A percentile compares a stretch with the other conserved stretches of the same genome.
Conservation (phyloP, 495 filamentous ascomycete genomes). For the Aspergillus biplanus region DNA sequence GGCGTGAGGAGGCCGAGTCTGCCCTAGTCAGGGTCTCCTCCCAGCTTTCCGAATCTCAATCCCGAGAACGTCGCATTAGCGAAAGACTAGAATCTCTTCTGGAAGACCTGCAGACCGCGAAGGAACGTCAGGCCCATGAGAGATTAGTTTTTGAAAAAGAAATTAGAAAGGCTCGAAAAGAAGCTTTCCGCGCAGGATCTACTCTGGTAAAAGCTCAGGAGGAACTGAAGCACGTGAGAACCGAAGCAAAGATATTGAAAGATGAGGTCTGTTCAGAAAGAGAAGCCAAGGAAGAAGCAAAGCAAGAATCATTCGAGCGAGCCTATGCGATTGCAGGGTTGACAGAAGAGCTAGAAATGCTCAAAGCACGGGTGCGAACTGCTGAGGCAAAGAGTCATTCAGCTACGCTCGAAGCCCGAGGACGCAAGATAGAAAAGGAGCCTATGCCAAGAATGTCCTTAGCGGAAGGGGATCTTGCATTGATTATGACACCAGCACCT, state of each 20-base stretch:
- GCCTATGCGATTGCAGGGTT: constrained; percentile 73
- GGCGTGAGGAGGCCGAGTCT: constrained; percentile 77
- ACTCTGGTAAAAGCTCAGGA: constrained; percentile 77
- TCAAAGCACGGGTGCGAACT: constrained; percentile 63
- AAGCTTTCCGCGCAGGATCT: constrained; percentile 82
- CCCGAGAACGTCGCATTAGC: constrained; percentile 71
- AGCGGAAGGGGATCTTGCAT: constrained; percentile 40
- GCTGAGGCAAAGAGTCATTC: constrained; percentile 64
- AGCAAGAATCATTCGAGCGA: constrained; percentile 78
- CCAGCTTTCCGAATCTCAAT: constrained; percentile 70
- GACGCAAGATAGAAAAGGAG: constrained; percentile 34
- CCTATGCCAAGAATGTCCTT: constrained; percentile 37
- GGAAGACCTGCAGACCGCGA: constrained; percentile 74
- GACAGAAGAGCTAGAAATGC: constrained; percentile 71
- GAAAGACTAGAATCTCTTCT: constrained; percentile 78
- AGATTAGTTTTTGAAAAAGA: constrained; percentile 82
- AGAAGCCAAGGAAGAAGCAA: constrained; percentile 54
- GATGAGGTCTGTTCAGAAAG: constrained; percentile 57
- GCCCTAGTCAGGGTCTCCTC: constrained; percentile 59
- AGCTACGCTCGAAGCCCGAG: constrained; percentile 35
- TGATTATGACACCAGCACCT: constrained; percentile 36
- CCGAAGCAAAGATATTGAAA: constrained; percentile 54
- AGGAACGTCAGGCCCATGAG: constrained; percentile 76
- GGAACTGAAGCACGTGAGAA: constrained; percentile 72
- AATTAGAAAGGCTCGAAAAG: constrained; percentile 77